phyloP scores from a whole-genome alignment of 768 basidiomycete species.

The Mycena epipterygia region DNA sequence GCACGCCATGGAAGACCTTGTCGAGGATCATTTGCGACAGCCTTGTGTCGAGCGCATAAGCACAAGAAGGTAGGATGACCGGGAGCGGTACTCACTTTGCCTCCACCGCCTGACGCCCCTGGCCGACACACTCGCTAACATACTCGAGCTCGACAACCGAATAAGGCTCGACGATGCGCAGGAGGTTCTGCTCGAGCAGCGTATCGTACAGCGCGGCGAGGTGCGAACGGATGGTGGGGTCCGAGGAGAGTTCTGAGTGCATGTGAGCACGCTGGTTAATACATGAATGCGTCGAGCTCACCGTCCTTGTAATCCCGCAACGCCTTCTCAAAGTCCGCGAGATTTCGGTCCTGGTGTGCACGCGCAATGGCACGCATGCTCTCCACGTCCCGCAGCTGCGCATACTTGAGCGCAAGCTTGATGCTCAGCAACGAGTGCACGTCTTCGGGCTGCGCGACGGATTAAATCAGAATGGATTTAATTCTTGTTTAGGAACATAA shows the following conservation, averaged over 20 bases:
- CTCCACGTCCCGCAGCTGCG: slow-evolving; percentile 89
- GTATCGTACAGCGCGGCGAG: slow-evolving; percentile 96
- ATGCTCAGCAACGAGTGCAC: slow-evolving; percentile 88
- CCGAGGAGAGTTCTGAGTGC: slow-evolving; percentile 89
- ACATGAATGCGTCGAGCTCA: slow-evolving; percentile 40
- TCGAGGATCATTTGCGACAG: slow-evolving; percentile 99
- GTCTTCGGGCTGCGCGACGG: slow-evolving; percentile 84
- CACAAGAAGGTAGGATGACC: neutral
- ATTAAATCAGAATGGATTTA: neutral
- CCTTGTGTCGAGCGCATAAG: slow-evolving; percentile 56
- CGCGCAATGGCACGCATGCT: slow-evolving; percentile 96
- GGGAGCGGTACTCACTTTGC: slow-evolving; percentile 74
- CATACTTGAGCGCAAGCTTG: slow-evolving; percentile 91
- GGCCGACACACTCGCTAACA: slow-evolving; percentile 89
- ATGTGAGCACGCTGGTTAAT: neutral
- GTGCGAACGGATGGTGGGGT: slow-evolving; percentile 96
- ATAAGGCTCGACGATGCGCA: slow-evolving; percentile 97
- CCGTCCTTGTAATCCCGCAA: slow-evolving; percentile 90
- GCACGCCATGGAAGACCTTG: slow-evolving; percentile 92
- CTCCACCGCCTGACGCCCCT: slow-evolving; percentile 91
- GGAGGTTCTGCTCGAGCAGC: slow-evolving; percentile 93
- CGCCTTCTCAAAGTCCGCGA: slow-evolving; percentile 91
- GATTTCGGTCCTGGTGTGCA: slow-evolving; percentile 92
- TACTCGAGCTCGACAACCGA: slow-evolving; percentile 91
- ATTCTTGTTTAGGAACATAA: neutral